Base-by-base conservation (phyloP, 805 yeast species). In the Pichia californica region DNA sequence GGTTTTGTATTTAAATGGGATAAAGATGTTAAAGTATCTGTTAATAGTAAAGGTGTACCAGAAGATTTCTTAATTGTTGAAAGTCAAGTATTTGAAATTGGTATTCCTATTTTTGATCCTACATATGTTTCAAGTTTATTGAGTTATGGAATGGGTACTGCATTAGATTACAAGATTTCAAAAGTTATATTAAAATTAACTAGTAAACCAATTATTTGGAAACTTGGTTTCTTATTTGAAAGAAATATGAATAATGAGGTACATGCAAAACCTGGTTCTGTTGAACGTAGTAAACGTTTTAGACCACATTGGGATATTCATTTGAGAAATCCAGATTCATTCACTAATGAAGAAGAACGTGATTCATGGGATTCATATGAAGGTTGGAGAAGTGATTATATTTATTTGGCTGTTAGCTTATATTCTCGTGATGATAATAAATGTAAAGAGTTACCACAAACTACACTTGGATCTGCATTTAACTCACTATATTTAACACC, bases 401-500 rank as follows among this genome's bases (percentile, higher is more conserved):
- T 91, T 10, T 96, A 88, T 57, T 58, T 85, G 69, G 77, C 88
- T 0, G 64, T 84, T 31, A 63, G 77, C 0, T 66, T 84, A 27
- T 54, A 66, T 3, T 76, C 84, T 7, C 61, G 63, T 19, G 43
- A 48, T 23, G 47, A 47, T 7, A 41, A 43, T 25, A 46, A 45
- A 10, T 35, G 40, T 18, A 20, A 40, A 18, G 47, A 46, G 5
- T 31, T 47, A 25, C 47, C 50, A 2, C 18, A 31, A 2, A 68
- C 32, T 18, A 28, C 49, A 15, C 42, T 39, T 4, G 50, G 47
- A 1, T 29, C 41, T 10, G 61, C 78, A 10, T 79, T 80, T 52
- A 91, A 89, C 62, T 70, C 88, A 1, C 72, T 85, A 36, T 95
- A 89, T 57, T 63, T 91, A 41, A 72, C 88, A 3, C 95, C 96